Evolutionary conservation across 73 alveolate species (phyloP).

Genomic region (Tetrahymena thermophila): DNA sequence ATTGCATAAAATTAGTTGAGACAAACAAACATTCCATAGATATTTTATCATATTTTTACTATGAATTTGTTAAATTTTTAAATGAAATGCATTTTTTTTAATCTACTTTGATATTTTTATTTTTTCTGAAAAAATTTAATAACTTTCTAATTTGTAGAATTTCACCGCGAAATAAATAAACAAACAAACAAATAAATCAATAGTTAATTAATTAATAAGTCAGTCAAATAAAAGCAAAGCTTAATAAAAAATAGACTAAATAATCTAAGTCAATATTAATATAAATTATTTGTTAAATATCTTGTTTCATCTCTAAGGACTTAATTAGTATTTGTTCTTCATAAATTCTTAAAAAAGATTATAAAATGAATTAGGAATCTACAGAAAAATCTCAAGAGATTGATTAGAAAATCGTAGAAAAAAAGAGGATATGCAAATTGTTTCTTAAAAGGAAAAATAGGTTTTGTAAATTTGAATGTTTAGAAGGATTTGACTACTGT

Average conservation of each 20-base stretch:
- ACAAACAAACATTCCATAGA: no score
- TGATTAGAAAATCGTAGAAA: not conserved
- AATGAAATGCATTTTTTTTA: not conserved
- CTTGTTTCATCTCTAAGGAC: not conserved
- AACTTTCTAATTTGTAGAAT: not conserved
- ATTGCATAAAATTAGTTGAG: not conserved
- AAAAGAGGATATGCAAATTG: not conserved
- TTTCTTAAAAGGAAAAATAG: not conserved
- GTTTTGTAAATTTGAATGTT: not conserved
- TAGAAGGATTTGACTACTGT: not conserved
- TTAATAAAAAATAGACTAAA: not conserved
- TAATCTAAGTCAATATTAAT: not conserved
- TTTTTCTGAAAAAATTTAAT: not conserved
- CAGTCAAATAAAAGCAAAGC: not conserved
- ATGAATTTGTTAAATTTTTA: no score
- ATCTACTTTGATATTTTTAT: not conserved
- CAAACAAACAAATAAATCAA: no score
- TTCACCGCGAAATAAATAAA: not conserved
- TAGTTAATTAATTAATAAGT: no score
- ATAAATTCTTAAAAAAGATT: not conserved
- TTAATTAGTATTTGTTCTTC: not conserved
- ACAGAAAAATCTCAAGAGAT: not conserved
- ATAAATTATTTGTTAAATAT: no score
- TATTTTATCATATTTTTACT: no score
- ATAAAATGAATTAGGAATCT: not conserved